Base-by-base conservation (phyloP, 2,329 filamentous ascomycete species). In the Cladosporium phlei region DNA sequence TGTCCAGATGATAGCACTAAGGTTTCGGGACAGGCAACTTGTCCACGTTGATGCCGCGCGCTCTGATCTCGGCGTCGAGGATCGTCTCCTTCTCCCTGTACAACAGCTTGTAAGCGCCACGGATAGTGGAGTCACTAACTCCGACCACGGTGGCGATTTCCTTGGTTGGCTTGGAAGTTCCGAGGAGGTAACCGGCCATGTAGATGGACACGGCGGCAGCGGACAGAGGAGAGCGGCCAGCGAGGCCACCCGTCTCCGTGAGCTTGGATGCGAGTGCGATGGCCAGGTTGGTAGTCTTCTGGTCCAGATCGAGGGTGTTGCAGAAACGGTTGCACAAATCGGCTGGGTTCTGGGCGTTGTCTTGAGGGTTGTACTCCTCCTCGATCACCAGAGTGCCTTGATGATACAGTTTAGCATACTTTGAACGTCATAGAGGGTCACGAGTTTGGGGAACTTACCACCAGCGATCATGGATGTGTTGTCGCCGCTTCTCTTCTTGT, bases 151-250 rank as follows among this genome's bases (percentile, higher is more conserved):
- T 68, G 4, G 88, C 86, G 58, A 98, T 96, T 51, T 94, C 86
- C 66, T 90, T 90, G n/a, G 88, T 85, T 5, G 80, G 75, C 59
- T 86, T 86, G 16, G 81, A 75, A 56, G 93, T 80, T 47, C 84
- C 86, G 71, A 95, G 85, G 28, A 97, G 76, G 61, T 91, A 82
- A 22, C 88, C 89, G 3, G 91, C 86, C 82, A 97, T 93, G 74
- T 93, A 98, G 66, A 98, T 96, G 66, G 89, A 95, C 24, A 93
- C 90, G 14, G 90, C 91, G 5, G 94, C 91, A 51, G 94, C 88
- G 1, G 91, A 96, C 38, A 98, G 75, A 16, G 93, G 93, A 48
- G 91, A 97, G 50, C 93, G 88, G 55, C 93, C 93, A 27, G 91
- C 90, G 50, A 97, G 78, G 46, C 88, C 84, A 49, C 87, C 85